Conservation (phyloP, 495 filamentous ascomycete species). For the Jackrogersella minutella region DNA sequence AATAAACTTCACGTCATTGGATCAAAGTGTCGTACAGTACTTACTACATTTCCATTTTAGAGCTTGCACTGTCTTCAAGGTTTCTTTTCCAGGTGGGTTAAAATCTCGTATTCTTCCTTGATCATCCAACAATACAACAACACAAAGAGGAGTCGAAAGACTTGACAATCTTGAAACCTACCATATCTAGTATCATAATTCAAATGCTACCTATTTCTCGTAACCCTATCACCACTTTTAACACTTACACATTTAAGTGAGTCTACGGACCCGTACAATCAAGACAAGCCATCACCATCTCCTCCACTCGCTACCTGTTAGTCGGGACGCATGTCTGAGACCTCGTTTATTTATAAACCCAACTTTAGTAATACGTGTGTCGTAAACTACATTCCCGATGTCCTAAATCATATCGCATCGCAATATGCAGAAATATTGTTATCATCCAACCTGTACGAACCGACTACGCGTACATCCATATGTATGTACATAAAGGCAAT, state of each 20-base stretch:
- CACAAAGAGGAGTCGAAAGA: neutral
- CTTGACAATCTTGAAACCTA: neutral
- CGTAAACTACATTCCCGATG: neutral
- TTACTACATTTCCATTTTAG: neutral
- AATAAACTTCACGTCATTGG: slow-evolving; percentile 16
- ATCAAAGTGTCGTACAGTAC: slow-evolving; percentile 9
- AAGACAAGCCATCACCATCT: too few relatives aligned
- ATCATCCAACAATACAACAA: neutral
- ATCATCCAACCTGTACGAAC: too few relatives aligned
- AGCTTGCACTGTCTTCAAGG: neutral
- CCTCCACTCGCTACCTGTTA: neutral
- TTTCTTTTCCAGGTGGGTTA: neutral
- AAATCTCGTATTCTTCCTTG: slow-evolving; percentile 31
- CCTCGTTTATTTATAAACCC: neutral
- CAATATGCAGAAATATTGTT: too few relatives aligned
- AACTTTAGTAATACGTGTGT: neutral
- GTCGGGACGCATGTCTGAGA: neutral
- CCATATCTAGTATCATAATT: neutral
- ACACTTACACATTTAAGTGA: neutral
- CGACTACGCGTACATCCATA: too few relatives aligned
- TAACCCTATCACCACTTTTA: neutral
- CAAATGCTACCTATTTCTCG: too few relatives aligned
- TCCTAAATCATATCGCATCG: neutral
- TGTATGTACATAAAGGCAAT: too few relatives aligned
- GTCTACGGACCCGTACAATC: too few relatives aligned